phyloP scores from a whole-genome alignment of 2,329 filamentous ascomycete species.

The Phyllachora maydis region DNA sequence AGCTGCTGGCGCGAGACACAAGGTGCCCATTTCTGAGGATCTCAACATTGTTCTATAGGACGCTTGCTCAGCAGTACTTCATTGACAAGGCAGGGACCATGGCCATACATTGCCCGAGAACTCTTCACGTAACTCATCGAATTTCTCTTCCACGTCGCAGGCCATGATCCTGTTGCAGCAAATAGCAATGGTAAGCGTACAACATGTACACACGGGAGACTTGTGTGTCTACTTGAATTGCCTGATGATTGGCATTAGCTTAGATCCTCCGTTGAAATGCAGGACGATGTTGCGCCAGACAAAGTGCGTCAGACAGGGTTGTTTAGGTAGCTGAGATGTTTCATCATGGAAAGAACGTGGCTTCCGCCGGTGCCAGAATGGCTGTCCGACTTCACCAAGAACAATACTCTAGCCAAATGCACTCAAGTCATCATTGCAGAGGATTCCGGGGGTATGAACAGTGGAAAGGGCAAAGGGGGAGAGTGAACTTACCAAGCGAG shows the following conservation, averaged over 20 bases:
- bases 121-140: constrained; percentile 58
- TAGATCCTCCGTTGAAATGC: no score
- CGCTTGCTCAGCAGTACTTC: constrained; percentile 23
- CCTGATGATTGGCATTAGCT: constrained; percentile 6
- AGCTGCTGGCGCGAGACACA: constrained; percentile 91
- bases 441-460: constrained; percentile 6
- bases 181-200: constrained; percentile 7
- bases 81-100: constrained; percentile 10
- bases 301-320: constrained; percentile 65
- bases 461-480: constrained; percentile 5
- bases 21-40: constrained; percentile 88
- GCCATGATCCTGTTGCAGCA: constrained; percentile 66
- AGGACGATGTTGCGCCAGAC: no score
- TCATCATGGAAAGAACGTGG: constrained; percentile 81
- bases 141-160: constrained; percentile 83
- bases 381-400: constrained; percentile 36
- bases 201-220: constrained; percentile 4
- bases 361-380: constrained; percentile 52
- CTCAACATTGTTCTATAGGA: constrained; percentile 57
- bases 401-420: constrained; percentile 99
- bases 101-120: constrained; percentile 66
- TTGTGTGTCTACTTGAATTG: constrained; percentile 4
- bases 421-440: constrained; percentile 95
- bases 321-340: constrained; percentile 94
- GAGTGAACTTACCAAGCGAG: constrained; percentile 7